Conservation (phyloP, 176 grass and related monocot genomes). For the Oryza punctata region DNA sequence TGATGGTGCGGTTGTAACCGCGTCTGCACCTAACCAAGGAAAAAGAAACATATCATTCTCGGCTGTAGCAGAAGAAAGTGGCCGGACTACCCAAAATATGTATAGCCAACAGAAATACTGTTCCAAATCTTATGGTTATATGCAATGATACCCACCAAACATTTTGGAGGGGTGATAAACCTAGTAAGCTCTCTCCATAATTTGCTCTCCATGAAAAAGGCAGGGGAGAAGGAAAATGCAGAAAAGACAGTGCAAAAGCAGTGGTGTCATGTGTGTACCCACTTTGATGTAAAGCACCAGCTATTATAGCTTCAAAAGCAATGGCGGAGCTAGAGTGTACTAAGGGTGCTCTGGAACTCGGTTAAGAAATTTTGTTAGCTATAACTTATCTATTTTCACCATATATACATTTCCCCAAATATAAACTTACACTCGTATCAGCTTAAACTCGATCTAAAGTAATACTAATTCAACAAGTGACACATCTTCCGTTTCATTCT, state of each 20-base stretch:
- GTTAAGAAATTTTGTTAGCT: too few relatives aligned
- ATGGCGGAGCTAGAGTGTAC: too few relatives aligned
- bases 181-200: neutral
- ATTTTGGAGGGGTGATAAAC: neutral
- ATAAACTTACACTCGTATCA: too few relatives aligned
- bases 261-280: neutral
- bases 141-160: neutral
- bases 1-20: neutral
- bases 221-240: neutral
- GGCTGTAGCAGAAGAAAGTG: neutral
- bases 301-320: neutral
- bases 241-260: neutral
- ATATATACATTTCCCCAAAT: too few relatives aligned
- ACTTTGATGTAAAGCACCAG: neutral
- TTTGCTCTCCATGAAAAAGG: neutral
- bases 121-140: too few relatives aligned
- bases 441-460: too few relatives aligned
- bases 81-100: neutral
- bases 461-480: too few relatives aligned
- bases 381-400: too few relatives aligned
- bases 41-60: neutral
- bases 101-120: neutral
- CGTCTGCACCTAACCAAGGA: neutral
- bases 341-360: too few relatives aligned
- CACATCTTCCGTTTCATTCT: too few relatives aligned